Evolutionary conservation across 305 asterid genomes (phyloP).

Genomic region (Caryopteris hybrid): DNA sequence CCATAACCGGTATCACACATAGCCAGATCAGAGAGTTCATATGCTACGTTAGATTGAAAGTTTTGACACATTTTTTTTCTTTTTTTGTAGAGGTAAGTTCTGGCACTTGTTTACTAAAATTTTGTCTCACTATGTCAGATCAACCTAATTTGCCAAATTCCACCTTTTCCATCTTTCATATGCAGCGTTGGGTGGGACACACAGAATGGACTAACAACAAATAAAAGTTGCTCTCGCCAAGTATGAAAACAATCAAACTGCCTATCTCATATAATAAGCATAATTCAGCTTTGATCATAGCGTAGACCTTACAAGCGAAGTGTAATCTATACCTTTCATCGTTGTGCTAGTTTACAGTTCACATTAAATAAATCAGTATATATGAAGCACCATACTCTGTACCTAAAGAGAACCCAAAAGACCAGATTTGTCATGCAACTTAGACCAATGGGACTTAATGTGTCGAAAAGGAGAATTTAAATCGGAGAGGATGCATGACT

Average conservation of each 20-base stretch:
- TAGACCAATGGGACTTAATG: neutral
- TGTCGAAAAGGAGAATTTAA: neutral
- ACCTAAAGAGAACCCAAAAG: neutral
- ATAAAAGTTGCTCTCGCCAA: conserved; percentile 9
- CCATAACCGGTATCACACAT: neutral
- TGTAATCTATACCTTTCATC: neutral
- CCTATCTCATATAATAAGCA: neutral
- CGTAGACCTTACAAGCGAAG: neutral
- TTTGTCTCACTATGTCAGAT: too few relatives aligned
- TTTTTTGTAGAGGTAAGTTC: neutral
- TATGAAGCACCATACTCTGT: neutral
- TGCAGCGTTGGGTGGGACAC: neutral
- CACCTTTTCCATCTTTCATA: neutral
- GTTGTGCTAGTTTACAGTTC: neutral
- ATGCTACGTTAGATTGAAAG: neutral
- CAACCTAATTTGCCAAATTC: neutral
- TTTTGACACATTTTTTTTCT: too few relatives aligned
- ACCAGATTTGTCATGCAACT: conserved; percentile 3
- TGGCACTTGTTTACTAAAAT: neutral
- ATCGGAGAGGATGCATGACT: neutral
- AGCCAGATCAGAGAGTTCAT: neutral
- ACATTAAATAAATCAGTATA: conserved; percentile 6
- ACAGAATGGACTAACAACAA: neutral
- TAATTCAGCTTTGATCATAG: neutral
- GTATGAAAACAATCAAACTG: neutral